Evolutionary conservation across 495 filamentous ascomycete species (phyloP), one percentile per base, ranked within the genome.

Genomic region (Xylaria intraflava): DNA sequence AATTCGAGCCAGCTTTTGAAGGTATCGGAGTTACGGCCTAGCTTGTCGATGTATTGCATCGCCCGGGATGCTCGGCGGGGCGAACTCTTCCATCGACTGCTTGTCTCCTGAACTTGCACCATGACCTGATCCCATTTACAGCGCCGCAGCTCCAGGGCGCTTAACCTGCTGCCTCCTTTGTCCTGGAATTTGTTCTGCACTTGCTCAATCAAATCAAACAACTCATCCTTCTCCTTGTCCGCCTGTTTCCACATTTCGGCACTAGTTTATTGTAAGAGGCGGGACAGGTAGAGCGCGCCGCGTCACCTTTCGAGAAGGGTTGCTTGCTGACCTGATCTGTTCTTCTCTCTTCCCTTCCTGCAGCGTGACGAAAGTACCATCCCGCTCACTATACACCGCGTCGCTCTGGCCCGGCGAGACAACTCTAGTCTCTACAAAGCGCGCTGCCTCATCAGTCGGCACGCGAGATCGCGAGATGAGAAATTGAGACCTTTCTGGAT

Each of bases 61-160:
- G 48, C 26, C 8, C 14, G n/a, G 1, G 48, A 51, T 22, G 24
- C 29, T 11, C 48, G n/a, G 3, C 17, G 35, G 29, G 48, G 27
- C 5, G 48, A 51, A 29, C 17, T 31, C 36, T 51, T 42, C 48
- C 35, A 51, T 16, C 23, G 24, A 20, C 2, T 22, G 20, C 35
- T 42, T 5, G 36, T 51, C 19, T 42, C 26, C 12, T 42, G 23
- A 11, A 51, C 19, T 31, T 51, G 35, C 1, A 29, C 9, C 35
- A 51, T 51, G 4, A 51, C 48, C 36, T 51, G 35, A 24, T 40
- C 24, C 48, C 48, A 51, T 27, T 42, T 51, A 16, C 48, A 51
- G 10, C 36, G 38, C 16, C 48, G 35, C 10, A 51, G 19, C 8
- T 51, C 36, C 17, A 23, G 11, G 5, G 16, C 46, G 5, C 27